Evolutionary conservation across 345 rosid genomes (phyloP).

Genomic region (Raphanus sativus): DNA sequence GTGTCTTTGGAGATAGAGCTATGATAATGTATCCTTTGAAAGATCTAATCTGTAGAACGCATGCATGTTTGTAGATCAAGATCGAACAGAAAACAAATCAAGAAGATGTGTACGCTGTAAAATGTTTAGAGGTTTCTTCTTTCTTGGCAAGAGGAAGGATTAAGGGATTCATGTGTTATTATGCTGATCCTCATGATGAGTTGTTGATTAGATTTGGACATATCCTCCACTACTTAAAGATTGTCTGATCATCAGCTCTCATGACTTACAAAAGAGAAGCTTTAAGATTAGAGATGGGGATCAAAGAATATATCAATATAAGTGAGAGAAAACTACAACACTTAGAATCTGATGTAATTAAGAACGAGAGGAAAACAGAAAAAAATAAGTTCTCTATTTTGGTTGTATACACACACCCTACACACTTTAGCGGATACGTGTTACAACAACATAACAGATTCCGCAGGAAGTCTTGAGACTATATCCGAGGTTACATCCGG

Average conservation of each 20-base stretch:
- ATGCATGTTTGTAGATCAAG: slow-evolving; percentile 26
- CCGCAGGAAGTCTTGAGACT: too few species aligned
- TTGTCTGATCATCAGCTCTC: slow-evolving; percentile 30
- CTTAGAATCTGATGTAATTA: too few species aligned
- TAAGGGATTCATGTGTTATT: background rate
- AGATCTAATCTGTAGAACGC: background rate
- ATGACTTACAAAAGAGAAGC: slow-evolving; percentile 4
- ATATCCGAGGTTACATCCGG: too few species aligned
- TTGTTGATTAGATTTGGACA: slow-evolving; percentile 30
- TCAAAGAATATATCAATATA: too few species aligned
- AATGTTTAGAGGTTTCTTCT: slow-evolving; percentile 61
- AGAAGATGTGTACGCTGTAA: background rate
- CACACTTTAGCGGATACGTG: too few species aligned
- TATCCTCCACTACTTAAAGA: slow-evolving; percentile 29
- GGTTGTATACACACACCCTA: too few species aligned
- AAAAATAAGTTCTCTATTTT: too few species aligned
- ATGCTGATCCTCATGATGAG: slow-evolving; percentile 17
- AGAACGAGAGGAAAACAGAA: too few species aligned
- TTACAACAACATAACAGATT: background rate
- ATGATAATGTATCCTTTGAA: slow-evolving; percentile 36
- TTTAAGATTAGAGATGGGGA: background rate
- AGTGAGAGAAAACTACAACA: too few species aligned
- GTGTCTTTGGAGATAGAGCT: slow-evolving; percentile 90
- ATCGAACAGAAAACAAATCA: slow-evolving; percentile 1
- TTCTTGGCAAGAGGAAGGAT: slow-evolving; percentile 58